Evolutionary conservation across 108 stramenopile species (phyloP), one percentile per base, ranked within the genome.

Genomic region (Nitzschia sp.): DNA sequence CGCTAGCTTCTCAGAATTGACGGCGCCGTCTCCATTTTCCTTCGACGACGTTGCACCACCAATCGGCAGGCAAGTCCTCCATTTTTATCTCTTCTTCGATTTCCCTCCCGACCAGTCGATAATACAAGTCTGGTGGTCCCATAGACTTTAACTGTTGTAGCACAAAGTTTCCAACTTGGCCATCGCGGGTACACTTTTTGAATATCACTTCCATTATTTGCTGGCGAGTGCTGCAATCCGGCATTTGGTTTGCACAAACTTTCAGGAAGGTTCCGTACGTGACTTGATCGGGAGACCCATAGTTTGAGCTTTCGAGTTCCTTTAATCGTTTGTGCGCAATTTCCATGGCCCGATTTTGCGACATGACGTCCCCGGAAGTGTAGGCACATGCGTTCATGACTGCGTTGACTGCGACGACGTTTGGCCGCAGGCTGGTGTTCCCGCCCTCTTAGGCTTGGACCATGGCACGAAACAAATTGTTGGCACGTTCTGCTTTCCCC

Each of bases 241-340:
- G 83, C 85, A 92, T 89, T 63, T 80, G 86, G 69, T 89, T 87
- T 27, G 74, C 61, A 45, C 85, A 86, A 0, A 84, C 88, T 45
- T 89, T 87, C 35, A 92, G 66, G 54, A 87, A 87, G n/a, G 84
- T 88, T 22, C 91, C 91, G 57, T 92, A 92, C 1, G 91, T 89
- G 29, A 89, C 72, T 25, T 89, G 85, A 58, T 92, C 86, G 8
- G 88, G 82, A 25, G 66, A 80, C 2, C 84, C 84, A 38, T 78
- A 84, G 6, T 66, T 65, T 25, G 78, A 77, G 35, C 61, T 44
- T 63, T 83, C 72, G 27, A 87, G 63, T 9, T 80, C 75, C 34
- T 60, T 58, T 19, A 85, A 60, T 45, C 67, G 52, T 1, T 71
- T 74, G 53, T 78, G 78, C 2, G 88, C 91, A 61, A 89, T 87